These are phyloP conservation scores for Trametes punicea DNA, from an alignment of 768 basidiomycete species.

Conservation along the genomic window DNA sequence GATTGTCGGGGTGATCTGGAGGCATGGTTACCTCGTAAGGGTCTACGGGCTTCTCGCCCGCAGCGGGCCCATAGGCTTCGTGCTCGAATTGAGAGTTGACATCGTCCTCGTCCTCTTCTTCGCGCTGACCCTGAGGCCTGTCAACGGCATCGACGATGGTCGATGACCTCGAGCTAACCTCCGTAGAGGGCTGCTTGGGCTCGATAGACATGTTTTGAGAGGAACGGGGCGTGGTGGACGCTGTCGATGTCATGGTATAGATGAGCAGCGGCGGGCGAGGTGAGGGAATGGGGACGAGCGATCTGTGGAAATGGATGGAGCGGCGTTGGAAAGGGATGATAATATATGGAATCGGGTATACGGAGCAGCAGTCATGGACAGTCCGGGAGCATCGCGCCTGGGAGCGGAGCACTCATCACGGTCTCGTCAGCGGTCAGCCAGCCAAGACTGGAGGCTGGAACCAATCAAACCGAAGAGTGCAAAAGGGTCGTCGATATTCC, in stretches of 20 bases:
- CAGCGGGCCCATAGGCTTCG: constrained; percentile 25
- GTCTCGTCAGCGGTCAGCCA: constrained; percentile 4
- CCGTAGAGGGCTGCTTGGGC: not conserved
- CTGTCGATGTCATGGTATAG: not conserved
- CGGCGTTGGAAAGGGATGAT: not conserved
- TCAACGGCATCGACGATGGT: constrained; percentile 16
- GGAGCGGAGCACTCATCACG: not conserved
- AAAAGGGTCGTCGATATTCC: too few relatives aligned
- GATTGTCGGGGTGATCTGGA: constrained; percentile 25
- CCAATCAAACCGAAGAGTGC: not conserved
- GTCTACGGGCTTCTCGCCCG: constrained; percentile 27
- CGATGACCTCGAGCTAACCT: constrained; percentile 15
- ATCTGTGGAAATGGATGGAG: not conserved
- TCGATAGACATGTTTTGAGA: not conserved
- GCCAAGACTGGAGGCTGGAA: not conserved
- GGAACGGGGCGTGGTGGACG: not conserved
- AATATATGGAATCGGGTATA: not conserved
- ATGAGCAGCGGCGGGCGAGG: not conserved
- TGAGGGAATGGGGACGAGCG: not conserved
- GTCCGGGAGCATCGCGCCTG: not conserved
- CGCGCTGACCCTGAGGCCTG: not conserved
- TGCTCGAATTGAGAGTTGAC: constrained; percentile 23
- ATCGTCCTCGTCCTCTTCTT: constrained; percentile 11
- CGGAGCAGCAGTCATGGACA: not conserved
- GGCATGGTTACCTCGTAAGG: constrained; percentile 26